Base-by-base conservation (phyloP, 2,329 filamentous ascomycete species). In the Alternaria novae-zelandiae region DNA sequence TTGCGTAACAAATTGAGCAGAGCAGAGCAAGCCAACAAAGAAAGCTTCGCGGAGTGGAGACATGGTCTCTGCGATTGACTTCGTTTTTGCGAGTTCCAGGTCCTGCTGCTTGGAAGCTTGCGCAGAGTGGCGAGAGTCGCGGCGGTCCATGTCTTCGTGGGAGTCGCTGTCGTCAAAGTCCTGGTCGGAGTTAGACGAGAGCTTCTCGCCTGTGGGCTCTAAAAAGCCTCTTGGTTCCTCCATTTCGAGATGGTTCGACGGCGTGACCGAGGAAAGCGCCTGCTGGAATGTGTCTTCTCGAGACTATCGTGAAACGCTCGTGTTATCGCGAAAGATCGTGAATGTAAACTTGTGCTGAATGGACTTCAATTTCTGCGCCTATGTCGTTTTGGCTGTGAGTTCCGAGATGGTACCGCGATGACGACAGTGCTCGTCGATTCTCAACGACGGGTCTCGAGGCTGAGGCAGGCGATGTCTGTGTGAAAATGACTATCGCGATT, bases 1-100 rank as follows among this genome's bases (percentile, higher is more conserved):
- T 67, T 82, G 86, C 82, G 77, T 86, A 78, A 70, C 70, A 7
- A 73, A 69, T 11, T 72, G 69, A 17, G 74, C 71, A 17, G 69
- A 69, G 59, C 74, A 78, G 36, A 76, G 64, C 15, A 74, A 45
- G 6, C 57, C 64, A 13, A 78, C 64, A 45, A 77, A 76, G 28
- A 73, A 32, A 9, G 74, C 68, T 36, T 78, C 73, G 46, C 66
- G 71, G 2, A 68, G 44, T 10, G 67, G 66, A 7, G 72, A 71
- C 58, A 74, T 64, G 3, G 68, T 66, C 47, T 72, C 64, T 4
- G 67, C 71, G 11, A 70, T 71, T 12, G 71, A 73, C n/a, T 62
- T 69, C 23, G 69, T 70, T 5, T 66, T 68, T 11, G 68, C 65
- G 4, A 70, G 36, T 41, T 72, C 70, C 15, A 70, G 59, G 41